Percentiles rank a stretch among this genome's conserved stretches.
phyloP scores from a whole-genome alignment of 2,329 filamentous ascomycete species.

The Neofusicoccum cordaticola region DNA sequence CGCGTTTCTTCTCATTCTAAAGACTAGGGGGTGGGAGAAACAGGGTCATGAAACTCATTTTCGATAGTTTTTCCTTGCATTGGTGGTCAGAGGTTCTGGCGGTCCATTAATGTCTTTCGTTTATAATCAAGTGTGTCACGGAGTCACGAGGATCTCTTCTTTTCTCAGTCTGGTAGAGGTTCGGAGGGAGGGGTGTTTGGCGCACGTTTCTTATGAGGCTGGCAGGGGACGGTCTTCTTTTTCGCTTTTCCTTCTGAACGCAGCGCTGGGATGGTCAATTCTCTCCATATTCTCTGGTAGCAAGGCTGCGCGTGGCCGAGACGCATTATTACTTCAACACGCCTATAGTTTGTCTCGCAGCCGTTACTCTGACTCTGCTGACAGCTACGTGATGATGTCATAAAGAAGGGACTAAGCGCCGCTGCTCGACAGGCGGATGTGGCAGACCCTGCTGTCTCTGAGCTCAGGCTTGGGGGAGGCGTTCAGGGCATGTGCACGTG shows the following conservation, averaged over 20 bases:
- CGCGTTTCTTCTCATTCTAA: neutral
- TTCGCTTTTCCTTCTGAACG: neutral
- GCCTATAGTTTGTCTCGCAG: neutral
- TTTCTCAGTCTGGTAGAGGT: neutral
- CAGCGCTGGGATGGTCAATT: neutral
- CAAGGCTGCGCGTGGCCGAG: neutral
- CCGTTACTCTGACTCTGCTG: too few relatives aligned
- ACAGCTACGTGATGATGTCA: too few relatives aligned
- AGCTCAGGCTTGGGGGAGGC: neutral
- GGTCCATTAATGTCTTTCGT: constrained; percentile 15
- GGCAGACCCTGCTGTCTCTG: too few relatives aligned
- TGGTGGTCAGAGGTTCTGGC: neutral
- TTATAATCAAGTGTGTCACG: constrained; percentile 8
- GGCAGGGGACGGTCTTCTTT: neutral
- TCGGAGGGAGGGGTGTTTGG: constrained; percentile 3
- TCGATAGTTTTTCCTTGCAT: neutral
- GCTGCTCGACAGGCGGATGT: too few relatives aligned
- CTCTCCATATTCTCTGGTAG: neutral
- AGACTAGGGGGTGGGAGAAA: neutral
- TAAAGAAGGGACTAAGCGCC: too few relatives aligned
- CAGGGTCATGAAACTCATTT: constrained; percentile 7
- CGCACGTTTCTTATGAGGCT: neutral
- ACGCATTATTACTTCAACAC: neutral
- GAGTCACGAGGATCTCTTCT: neutral
- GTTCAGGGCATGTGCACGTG: neutral